Conservation (phyloP, 805 yeast species). For the Starmerella asiatica region DNA sequence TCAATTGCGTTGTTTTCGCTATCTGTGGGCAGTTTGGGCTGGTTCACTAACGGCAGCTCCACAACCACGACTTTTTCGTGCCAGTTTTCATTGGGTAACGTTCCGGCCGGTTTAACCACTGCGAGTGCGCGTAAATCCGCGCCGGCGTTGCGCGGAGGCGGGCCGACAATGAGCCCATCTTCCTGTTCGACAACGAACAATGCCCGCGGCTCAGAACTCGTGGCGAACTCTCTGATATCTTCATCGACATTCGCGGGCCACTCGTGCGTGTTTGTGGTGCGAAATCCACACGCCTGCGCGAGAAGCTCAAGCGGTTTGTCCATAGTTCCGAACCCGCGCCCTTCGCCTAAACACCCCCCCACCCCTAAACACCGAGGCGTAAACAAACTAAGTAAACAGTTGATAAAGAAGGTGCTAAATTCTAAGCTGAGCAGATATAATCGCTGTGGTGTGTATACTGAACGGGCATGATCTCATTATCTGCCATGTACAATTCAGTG, state of each 20-base stretch:
- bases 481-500: too few species aligned
- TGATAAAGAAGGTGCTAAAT: too few species aligned
- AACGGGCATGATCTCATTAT: too few species aligned
- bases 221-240: conserved; percentile 10
- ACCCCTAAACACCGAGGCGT: too few species aligned
- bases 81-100: conserved; percentile 6
- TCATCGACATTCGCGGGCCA: conserved; percentile 16
- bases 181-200: conserved; percentile 15
- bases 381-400: too few species aligned
- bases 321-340: too few species aligned
- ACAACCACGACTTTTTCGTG: conserved; percentile 4
- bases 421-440: too few species aligned
- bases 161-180: conserved; percentile 15
- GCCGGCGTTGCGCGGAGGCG: conserved; percentile 10
- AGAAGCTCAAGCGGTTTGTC: conserved; percentile 12
- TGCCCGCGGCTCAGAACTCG: conserved; percentile 8
- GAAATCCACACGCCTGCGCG: conserved; percentile 12
- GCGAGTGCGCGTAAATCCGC: conserved; percentile 7
- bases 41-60: conserved; percentile 30
- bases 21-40: conserved; percentile 58
- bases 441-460: too few species aligned
- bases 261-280: conserved; percentile 3
- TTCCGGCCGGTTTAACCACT: conserved; percentile 9
- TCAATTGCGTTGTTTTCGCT: conserved; percentile 18
- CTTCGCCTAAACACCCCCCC: too few species aligned